Percentiles rank a stretch among this genome's conserved stretches.
These are phyloP conservation scores for Colletotrichum spinosum DNA, from an alignment of 2,329 filamentous ascomycete species.

Conservation along the genomic window DNA sequence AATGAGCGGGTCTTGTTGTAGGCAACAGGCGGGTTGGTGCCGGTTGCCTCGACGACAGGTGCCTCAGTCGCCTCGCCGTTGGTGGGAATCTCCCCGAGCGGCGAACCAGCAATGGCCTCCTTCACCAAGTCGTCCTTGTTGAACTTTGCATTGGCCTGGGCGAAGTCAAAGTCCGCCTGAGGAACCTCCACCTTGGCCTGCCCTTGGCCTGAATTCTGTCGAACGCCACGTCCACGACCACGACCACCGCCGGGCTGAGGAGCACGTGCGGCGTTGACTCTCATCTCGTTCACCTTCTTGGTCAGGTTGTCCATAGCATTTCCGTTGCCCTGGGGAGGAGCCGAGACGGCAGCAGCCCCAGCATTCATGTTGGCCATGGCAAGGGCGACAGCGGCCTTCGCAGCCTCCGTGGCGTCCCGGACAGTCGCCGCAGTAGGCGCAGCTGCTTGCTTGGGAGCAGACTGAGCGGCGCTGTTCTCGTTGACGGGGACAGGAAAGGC, in stretches of 20 bases:
- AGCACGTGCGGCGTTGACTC: constrained; percentile 66
- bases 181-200: constrained; percentile 85
- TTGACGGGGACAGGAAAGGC: constrained; percentile 29
- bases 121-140: constrained; percentile 75
- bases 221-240: constrained; percentile 59
- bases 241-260: constrained; percentile 52
- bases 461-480: constrained; percentile 42
- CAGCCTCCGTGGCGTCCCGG: constrained; percentile 78
- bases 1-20: constrained; percentile 94
- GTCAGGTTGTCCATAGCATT: constrained; percentile 77
- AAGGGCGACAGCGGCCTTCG: constrained; percentile 81
- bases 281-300: constrained; percentile 82
- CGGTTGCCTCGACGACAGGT: constrained; percentile 42
- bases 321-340: constrained; percentile 44
- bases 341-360: constrained; percentile 44
- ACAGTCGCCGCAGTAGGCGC: constrained; percentile 54
- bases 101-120: constrained; percentile 86
- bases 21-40: constrained; percentile 52
- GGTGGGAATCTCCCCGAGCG: constrained; percentile 63
- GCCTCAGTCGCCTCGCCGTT: constrained; percentile 53
- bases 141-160: constrained; percentile 62
- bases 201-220: constrained; percentile 43
- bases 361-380: constrained; percentile 78
- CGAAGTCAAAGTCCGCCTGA: constrained; percentile 92
- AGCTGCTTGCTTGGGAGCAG: constrained; percentile 42